These are phyloP conservation scores for Trametes cinnabarina DNA, from an alignment of 768 basidiomycete genomes.

Conservation along the genomic window DNA sequence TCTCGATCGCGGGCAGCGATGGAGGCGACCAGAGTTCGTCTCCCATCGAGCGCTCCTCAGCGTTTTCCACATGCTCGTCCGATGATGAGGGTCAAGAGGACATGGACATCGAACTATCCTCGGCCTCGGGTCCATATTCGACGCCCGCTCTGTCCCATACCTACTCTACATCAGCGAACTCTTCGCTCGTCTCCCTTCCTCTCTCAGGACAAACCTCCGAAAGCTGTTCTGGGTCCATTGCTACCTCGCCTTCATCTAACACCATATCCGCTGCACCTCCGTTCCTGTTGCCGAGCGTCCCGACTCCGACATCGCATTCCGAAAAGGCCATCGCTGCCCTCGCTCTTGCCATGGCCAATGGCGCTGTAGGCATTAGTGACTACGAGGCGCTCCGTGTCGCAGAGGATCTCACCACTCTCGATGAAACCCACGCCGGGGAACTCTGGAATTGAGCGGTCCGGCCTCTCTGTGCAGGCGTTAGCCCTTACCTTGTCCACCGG, in stretches of 20 bases:
- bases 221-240: background rate
- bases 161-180: conserved; percentile 37
- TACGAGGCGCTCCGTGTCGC: conserved; percentile 47
- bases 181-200: conserved; percentile 40
- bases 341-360: conserved; percentile 59
- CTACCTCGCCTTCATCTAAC: background rate
- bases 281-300: conserved; percentile 10
- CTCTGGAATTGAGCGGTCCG: conserved; percentile 47
- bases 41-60: conserved; percentile 28
- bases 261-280: background rate
- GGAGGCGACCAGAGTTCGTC: conserved; percentile 33
- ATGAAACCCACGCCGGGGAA: conserved; percentile 53
- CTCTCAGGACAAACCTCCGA: conserved; percentile 18
- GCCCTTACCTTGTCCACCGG: background rate
- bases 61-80: conserved; percentile 31
- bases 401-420: conserved; percentile 33
- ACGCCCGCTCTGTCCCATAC: conserved; percentile 38
- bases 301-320: conserved; percentile 41
- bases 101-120: conserved; percentile 18
- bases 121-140: conserved; percentile 20
- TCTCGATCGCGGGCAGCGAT: conserved; percentile 4
- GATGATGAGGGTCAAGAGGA: conserved; percentile 34
- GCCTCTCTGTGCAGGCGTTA: background rate
- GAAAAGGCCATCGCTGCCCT: conserved; percentile 63
- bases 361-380: conserved; percentile 58